Percentiles rank a stretch among this genome's conserved stretches.
phyloP scores from a whole-genome alignment of 2,329 filamentous ascomycete genomes.

The Fusarium duplospermum region DNA sequence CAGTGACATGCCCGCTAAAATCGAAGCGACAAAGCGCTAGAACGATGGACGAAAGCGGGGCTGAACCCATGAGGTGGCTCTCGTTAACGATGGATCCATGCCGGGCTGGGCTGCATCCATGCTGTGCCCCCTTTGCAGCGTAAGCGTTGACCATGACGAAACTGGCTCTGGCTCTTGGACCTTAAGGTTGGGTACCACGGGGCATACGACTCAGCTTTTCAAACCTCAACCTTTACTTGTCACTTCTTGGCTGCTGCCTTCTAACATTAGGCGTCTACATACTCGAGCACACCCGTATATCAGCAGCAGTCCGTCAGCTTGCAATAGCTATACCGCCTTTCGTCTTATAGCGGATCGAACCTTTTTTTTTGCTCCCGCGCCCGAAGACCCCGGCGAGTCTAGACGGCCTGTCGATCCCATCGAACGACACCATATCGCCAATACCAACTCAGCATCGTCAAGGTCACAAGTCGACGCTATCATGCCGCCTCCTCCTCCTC shows the following conservation, averaged over 20 bases:
- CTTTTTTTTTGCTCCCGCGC: slow-evolving; percentile 12
- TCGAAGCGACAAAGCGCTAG: slow-evolving; percentile 14
- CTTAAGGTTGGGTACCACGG: slow-evolving; percentile 24
- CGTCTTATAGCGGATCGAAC: slow-evolving; percentile 25
- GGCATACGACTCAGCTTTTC: slow-evolving; percentile 21
- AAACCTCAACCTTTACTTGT: slow-evolving; percentile 19
- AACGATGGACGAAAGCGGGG: slow-evolving; percentile 31
- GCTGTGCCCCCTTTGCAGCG: slow-evolving; percentile 42
- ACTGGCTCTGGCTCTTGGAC: slow-evolving; percentile 27
- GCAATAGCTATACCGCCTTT: slow-evolving; percentile 1
- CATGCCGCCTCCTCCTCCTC: slow-evolving; percentile 71
- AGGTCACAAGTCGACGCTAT: slow-evolving; percentile 9
- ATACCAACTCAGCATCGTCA: slow-evolving; percentile 15
- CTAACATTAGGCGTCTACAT: not conserved
- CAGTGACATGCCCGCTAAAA: slow-evolving; percentile 18
- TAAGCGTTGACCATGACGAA: slow-evolving; percentile 46
- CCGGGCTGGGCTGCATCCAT: slow-evolving; percentile 13
- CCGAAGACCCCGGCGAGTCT: slow-evolving; percentile 26
- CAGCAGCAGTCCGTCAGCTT: not conserved
- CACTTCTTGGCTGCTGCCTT: slow-evolving; percentile 6
- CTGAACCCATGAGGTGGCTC: slow-evolving; percentile 19
- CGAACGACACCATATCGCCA: slow-evolving; percentile 28
- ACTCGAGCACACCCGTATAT: not conserved
- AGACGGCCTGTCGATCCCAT: slow-evolving; percentile 18
- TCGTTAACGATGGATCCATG: slow-evolving; percentile 26